Conservation (phyloP, 371 early-diverging fungal genomes). For the Syncephalastrum sp. region DNA sequence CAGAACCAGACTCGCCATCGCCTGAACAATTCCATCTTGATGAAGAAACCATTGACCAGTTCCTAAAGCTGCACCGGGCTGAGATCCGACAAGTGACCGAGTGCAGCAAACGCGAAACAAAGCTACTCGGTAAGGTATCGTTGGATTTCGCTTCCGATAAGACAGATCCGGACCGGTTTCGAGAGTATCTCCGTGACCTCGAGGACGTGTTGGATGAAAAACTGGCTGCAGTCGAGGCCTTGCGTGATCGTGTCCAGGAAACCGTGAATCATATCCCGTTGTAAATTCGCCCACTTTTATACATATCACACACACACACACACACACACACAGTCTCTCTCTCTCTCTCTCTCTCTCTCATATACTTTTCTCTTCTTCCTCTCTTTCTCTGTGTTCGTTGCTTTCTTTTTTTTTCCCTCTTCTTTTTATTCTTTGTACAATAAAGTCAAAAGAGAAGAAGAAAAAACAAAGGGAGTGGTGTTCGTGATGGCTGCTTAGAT, state of each 20-base stretch:
- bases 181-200: slow-evolving; percentile 53
- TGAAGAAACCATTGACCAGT: slow-evolving; percentile 56
- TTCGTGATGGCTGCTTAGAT: slow-evolving; percentile 52
- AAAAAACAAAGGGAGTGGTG: not conserved
- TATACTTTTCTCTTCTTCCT: slow-evolving; percentile 3
- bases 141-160: slow-evolving; percentile 33
- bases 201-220: slow-evolving; percentile 61
- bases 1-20: not conserved
- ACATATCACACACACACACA: not conserved
- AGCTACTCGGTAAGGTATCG: slow-evolving; percentile 75
- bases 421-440: slow-evolving; percentile 7
- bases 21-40: slow-evolving; percentile 18
- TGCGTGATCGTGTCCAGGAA: slow-evolving; percentile 49
- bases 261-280: slow-evolving; percentile 35
- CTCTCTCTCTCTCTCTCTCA: not conserved
- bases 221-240: slow-evolving; percentile 45
- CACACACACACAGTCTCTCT: too few species aligned
- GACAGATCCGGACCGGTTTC: slow-evolving; percentile 23
- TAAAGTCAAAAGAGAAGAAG: slow-evolving; percentile 9
- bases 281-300: slow-evolving; percentile 11
- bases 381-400: slow-evolving; percentile 4
- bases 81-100: slow-evolving; percentile 82
- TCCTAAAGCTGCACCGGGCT: slow-evolving; percentile 77
- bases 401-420: slow-evolving; percentile 2
- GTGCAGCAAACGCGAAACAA: slow-evolving; percentile 77